Evolutionary conservation across 2,329 filamentous ascomycete species (phyloP), one percentile per base, ranked within the genome.

Genomic region (Aspergillus pseudoviridinutans): DNA sequence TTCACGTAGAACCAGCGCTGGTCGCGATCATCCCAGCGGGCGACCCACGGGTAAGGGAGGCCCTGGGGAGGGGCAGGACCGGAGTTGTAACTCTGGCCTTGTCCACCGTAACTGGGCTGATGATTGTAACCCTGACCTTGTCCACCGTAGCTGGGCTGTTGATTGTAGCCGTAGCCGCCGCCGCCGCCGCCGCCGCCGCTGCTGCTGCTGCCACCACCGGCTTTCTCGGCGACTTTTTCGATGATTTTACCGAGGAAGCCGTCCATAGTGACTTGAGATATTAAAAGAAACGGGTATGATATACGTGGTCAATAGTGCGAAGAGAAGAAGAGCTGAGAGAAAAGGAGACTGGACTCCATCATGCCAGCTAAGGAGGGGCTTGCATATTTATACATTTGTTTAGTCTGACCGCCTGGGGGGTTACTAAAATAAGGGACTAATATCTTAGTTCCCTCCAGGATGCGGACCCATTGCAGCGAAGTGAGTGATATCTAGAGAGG

Each of bases 1-100:
- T 81, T 81, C 59, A 80, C 66, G 68, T 74, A 81, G 65, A 76
- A 64, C 70, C 74, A 80, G 62, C 77, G 72, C 41, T 70, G 61
- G 24, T 73, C 71, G 53, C 68, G 69, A 24, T 70, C 66, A 50
- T 78, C 74, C 76, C 76, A 80, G 51, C 73, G 72, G n/a, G 78
- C 69, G 49, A 72, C 62, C 79, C 79, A 81, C 17, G 78, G 78
- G 35, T 68, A 70, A 8, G 77, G 74, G 9, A 61, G 56, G 41
- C 57, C 65, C 44, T 41, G 50, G 29, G 49, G 24, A 44, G 38
- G 50, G 41, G 53, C 46, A 14, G 47, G 32, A 14, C 38, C 54
- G 2, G 57, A 54, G 20, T 41, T 32, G 12, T 32, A 32, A 32
- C 32, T 14, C 29, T 65, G 57, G 1, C 32, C 4, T 3, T 35